Percentiles rank a stretch among this genome's conserved stretches.
These are phyloP conservation scores for Calonectria henricotiae DNA, from an alignment of 2,329 filamentous ascomycete species.

Conservation along the genomic window DNA sequence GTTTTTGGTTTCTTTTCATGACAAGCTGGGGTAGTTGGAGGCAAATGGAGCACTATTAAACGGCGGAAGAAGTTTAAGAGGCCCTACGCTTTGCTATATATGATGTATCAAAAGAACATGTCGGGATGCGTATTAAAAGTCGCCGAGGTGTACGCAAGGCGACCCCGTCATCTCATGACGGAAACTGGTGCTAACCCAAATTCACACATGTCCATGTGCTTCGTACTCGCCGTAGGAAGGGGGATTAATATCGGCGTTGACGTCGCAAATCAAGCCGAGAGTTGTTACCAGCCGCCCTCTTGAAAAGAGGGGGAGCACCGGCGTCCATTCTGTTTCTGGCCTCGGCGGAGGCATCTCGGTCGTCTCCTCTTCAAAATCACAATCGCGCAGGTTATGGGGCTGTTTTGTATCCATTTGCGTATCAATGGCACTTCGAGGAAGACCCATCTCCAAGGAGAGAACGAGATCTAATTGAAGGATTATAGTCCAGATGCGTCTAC, in stretches of 20 bases:
- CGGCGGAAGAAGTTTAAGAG: too few relatives aligned
- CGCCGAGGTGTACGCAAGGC: too few relatives aligned
- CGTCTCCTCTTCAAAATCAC: conserved; percentile 37
- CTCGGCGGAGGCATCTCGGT: conserved; percentile 34
- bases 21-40: too few relatives aligned
- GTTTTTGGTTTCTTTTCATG: too few relatives aligned
- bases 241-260: conserved; percentile 35
- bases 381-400: conserved; percentile 36
- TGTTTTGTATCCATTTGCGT: conserved; percentile 35
- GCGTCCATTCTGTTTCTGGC: conserved; percentile 41
- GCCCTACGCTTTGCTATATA: too few relatives aligned
- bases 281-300: conserved; percentile 34
- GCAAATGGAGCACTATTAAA: too few relatives aligned
- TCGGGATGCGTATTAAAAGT: too few relatives aligned
- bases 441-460: conserved; percentile 75
- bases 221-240: conserved; percentile 26
- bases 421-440: conserved; percentile 53
- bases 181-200: too few relatives aligned
- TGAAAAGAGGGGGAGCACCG: conserved; percentile 34
- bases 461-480: conserved; percentile 73
- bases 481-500: conserved; percentile 67
- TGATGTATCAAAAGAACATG: too few relatives aligned
- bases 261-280: conserved; percentile 37
- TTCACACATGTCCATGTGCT: too few relatives aligned
- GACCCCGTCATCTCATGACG: too few relatives aligned